phyloP scores from a whole-genome alignment of 2,329 filamentous ascomycete species.

The Ophiostoma piceae region DNA sequence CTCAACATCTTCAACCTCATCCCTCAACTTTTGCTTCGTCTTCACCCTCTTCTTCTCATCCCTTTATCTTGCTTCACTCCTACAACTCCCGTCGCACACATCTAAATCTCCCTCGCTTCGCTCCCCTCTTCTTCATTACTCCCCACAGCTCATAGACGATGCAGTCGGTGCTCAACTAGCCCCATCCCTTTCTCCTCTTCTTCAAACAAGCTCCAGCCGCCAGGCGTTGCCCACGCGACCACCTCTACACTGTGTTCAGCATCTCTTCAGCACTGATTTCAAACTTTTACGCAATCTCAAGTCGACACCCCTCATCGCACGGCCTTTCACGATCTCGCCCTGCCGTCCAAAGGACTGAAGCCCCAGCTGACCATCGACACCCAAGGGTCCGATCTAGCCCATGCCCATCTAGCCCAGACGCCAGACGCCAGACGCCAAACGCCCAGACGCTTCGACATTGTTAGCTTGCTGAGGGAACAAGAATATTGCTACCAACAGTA shows the following conservation, averaged over 20 bases:
- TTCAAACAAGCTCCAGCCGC: conserved; percentile 19
- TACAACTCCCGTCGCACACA: neutral
- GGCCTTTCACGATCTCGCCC: neutral
- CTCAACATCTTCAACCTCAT: neutral
- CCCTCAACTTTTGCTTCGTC: neutral
- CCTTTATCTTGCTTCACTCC: neutral
- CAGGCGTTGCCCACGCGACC: conserved; percentile 15
- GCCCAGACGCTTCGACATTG: conserved; percentile 10
- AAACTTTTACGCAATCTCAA: neutral
- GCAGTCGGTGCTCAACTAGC: neutral
- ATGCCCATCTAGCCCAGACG: conserved; percentile 16
- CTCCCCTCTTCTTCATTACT: neutral
- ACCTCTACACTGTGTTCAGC: neutral
- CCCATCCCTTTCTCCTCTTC: conserved; percentile 15
- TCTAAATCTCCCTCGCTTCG: neutral
- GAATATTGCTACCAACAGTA: neutral
- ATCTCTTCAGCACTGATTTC: neutral
- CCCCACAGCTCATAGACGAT: neutral
- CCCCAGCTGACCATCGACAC: neutral
- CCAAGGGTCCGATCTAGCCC: conserved; percentile 22
- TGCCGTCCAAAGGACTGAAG: neutral
- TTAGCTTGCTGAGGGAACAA: conserved; percentile 9
- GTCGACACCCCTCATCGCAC: neutral
- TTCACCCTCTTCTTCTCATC: neutral
- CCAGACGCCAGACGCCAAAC: conserved; percentile 15